A percentile compares a stretch with the other conserved stretches of the same genome.
phyloP scores from a whole-genome alignment of 352 stramenopile species.

The Pythium periplocum region DNA sequence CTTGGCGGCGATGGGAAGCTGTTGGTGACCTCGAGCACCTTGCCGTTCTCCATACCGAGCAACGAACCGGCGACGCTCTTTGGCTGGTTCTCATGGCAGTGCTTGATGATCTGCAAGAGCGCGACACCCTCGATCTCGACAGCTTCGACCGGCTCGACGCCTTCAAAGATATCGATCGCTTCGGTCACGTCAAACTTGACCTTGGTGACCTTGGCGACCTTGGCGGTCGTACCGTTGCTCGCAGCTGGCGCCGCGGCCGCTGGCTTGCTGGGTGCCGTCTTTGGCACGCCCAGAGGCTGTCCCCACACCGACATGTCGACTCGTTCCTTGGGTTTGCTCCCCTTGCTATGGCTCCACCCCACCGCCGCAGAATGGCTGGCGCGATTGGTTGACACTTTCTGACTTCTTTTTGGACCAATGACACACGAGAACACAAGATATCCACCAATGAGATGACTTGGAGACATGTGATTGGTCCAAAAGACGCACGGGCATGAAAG shows the following conservation, averaged over 20 bases:
- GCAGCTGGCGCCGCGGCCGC: not conserved
- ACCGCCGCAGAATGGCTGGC: not conserved
- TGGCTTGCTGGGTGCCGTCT: conserved; percentile 18
- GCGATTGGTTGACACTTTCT: conserved; percentile 47
- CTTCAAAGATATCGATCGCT: conserved; percentile 67
- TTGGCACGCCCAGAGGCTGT: conserved; percentile 28
- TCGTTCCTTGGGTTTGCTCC: not conserved
- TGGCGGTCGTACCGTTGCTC: conserved; percentile 2
- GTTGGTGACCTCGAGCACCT: conserved; percentile 96
- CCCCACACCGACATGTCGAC: conserved; percentile 51
- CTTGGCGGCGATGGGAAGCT: conserved; percentile 93
- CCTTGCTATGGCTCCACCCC: not conserved
- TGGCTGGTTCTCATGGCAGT: conserved; percentile 95
- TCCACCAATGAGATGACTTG: conserved; percentile 17
- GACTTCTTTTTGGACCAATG: conserved; percentile 39
- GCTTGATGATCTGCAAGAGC: conserved; percentile 96
- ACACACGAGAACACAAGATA: not conserved
- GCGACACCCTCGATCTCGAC: conserved; percentile 81
- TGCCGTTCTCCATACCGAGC: conserved; percentile 91
- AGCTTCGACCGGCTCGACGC: conserved; percentile 50
- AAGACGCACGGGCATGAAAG: conserved; percentile 14
- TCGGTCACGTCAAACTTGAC: conserved; percentile 21
- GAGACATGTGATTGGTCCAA: conserved; percentile 33
- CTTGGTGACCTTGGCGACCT: conserved; percentile 9
- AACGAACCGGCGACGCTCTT: conserved; percentile 93